Evolutionary conservation across 2,329 filamentous ascomycete species (phyloP).

Genomic region (Penicillium sclerotigenum): DNA sequence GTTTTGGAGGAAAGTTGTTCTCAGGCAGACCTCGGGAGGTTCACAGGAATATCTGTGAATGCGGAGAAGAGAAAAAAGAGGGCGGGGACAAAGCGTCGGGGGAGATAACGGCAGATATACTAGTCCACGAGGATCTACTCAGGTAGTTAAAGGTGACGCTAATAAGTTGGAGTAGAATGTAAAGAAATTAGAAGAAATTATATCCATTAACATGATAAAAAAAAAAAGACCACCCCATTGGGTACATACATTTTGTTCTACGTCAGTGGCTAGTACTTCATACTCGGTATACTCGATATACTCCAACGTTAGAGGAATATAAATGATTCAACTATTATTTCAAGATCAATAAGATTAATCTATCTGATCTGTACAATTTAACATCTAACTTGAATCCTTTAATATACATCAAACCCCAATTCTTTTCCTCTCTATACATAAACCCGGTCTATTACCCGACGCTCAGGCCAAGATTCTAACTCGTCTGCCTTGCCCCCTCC

Average conservation of each 20-base stretch:
- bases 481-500: conserved; percentile 14
- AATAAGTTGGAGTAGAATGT: not conserved
- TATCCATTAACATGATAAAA: not conserved
- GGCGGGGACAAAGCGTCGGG: not conserved
- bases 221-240: not conserved
- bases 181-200: not conserved
- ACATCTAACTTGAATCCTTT: not conserved
- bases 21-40: conserved; percentile 8
- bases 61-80: not conserved
- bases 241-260: not conserved
- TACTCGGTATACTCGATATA: not conserved
- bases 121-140: not conserved
- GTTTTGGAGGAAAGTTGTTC: not conserved
- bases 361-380: not conserved
- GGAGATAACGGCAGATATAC: not conserved
- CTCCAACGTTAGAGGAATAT: not conserved
- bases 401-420: not conserved
- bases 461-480: conserved; percentile 4
- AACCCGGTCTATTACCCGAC: conserved; percentile 3
- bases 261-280: conserved; percentile 1
- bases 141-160: not conserved
- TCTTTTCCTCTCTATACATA: not conserved
- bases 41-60: not conserved
- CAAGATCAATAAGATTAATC: not conserved
- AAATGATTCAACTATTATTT: not conserved